A percentile compares a stretch with the other conserved stretches of the same genome.
Evolutionary conservation across 2,329 filamentous ascomycete genomes (phyloP).

Genomic region (Scedosporium apiospermum): DNA sequence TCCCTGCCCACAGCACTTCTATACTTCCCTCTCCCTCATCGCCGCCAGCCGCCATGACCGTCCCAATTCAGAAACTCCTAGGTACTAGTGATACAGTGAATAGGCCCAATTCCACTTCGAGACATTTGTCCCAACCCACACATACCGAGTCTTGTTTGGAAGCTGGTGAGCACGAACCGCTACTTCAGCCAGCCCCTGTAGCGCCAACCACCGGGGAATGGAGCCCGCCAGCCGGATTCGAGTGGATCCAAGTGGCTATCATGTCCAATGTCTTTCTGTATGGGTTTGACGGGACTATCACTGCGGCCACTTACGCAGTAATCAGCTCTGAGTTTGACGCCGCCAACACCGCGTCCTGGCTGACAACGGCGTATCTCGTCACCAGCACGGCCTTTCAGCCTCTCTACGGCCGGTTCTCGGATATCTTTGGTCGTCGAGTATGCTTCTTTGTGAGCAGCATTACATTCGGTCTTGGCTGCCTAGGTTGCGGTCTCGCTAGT

Average conservation of each 20-base stretch:
- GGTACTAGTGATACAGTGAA: too few species aligned
- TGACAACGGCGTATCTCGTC: constrained; percentile 63
- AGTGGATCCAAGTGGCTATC: constrained; percentile 51
- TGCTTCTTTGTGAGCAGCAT: constrained; percentile 56
- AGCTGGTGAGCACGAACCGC: constrained; percentile 14
- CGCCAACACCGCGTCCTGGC: constrained; percentile 64
- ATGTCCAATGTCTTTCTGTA: constrained; percentile 57
- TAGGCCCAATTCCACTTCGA: not conserved
- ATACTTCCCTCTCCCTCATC: too few species aligned
- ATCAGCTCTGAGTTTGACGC: constrained; percentile 67
- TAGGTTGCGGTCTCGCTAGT: constrained; percentile 53
- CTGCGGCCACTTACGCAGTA: constrained; percentile 62
- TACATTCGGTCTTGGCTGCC: constrained; percentile 52
- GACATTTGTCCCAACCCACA: not conserved
- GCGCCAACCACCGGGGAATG: constrained; percentile 22
- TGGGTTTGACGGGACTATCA: constrained; percentile 64
- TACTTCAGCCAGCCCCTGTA: constrained; percentile 9
- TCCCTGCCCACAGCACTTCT: too few species aligned
- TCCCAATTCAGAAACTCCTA: too few species aligned
- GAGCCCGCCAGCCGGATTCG: constrained; percentile 41
- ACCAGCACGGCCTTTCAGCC: constrained; percentile 65
- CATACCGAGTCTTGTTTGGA: not conserved
- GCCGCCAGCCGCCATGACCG: too few species aligned
- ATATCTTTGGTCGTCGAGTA: constrained; percentile 55
- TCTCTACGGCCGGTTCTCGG: constrained; percentile 60